Evolutionary conservation across 2,329 filamentous ascomycete species (phyloP).

Genomic region (Penicillium nordicum): DNA sequence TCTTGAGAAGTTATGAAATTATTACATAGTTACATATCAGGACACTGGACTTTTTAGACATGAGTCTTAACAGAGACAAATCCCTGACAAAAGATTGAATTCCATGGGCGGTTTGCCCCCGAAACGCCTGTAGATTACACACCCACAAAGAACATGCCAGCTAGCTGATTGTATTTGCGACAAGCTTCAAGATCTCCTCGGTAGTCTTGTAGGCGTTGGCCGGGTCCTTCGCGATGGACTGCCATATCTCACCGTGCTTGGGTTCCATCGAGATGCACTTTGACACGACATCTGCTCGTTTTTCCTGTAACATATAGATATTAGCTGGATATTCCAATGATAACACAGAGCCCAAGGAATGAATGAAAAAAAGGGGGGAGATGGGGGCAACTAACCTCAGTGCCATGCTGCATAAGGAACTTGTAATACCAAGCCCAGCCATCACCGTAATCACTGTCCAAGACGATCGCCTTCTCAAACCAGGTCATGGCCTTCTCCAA

Average conservation of each 20-base stretch:
- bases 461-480: slow-evolving; percentile 92
- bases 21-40: background rate
- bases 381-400: slow-evolving; percentile 52
- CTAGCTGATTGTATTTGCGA: slow-evolving; percentile 51
- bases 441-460: slow-evolving; percentile 84
- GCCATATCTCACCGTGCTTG: slow-evolving; percentile 89
- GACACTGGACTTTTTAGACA: background rate
- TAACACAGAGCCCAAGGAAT: slow-evolving; percentile 3
- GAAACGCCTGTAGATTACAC: slow-evolving; percentile 8
- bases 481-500: slow-evolving; percentile 92
- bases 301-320: slow-evolving; percentile 55
- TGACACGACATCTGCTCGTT: slow-evolving; percentile 74
- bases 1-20: background rate
- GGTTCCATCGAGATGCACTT: slow-evolving; percentile 85
- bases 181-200: slow-evolving; percentile 80
- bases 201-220: slow-evolving; percentile 69
- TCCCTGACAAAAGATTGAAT: background rate
- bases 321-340: slow-evolving; percentile 5
- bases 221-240: slow-evolving; percentile 79
- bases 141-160: slow-evolving; percentile 12
- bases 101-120: slow-evolving; percentile 2
- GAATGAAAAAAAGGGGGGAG: background rate
- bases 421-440: slow-evolving; percentile 98
- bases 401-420: slow-evolving; percentile 88
- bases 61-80: background rate